Percentiles rank a stretch among this genome's conserved stretches.
Conservation (phyloP, 2,329 filamentous ascomycete genomes). For the Penicillium hordei region DNA sequence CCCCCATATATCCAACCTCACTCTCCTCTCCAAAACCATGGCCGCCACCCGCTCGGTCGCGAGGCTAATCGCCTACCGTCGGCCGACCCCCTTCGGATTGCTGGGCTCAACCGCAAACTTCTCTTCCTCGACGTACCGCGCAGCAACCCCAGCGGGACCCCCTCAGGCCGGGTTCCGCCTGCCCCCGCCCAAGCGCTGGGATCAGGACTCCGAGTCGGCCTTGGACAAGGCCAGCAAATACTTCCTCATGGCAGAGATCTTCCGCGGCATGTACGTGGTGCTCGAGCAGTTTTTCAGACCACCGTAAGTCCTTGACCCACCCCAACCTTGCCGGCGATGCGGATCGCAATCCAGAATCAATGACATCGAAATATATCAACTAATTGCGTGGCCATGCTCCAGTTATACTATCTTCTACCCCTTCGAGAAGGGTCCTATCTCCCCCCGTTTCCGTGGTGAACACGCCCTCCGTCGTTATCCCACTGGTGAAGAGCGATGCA, state of each 20-base stretch:
- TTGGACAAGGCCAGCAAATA: conserved; percentile 86
- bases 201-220: conserved; percentile 72
- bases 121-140: conserved; percentile 61
- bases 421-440: conserved; percentile 98
- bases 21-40: conserved; percentile 34
- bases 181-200: conserved; percentile 71
- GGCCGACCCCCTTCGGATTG: conserved; percentile 35
- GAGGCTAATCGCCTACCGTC: conserved; percentile 46
- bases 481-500: conserved; percentile 96
- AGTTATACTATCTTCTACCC: conserved; percentile 99
- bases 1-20: conserved; percentile 22
- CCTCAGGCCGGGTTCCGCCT: conserved; percentile 80
- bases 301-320: conserved; percentile 66
- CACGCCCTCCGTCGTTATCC: conserved; percentile 95
- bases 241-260: conserved; percentile 94
- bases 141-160: conserved; percentile 69
- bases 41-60: conserved; percentile 47
- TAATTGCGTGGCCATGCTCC: conserved; percentile 13
- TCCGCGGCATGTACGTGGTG: conserved; percentile 95
- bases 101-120: conserved; percentile 57
- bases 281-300: conserved; percentile 98
- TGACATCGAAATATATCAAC: conserved; percentile 2
- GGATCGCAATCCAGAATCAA: conserved; percentile 10
- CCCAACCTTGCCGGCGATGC: conserved; percentile 8
- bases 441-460: conserved; percentile 95